Base-by-base conservation (phyloP, 2,329 filamentous ascomycete species). In the Nemania sp. region DNA sequence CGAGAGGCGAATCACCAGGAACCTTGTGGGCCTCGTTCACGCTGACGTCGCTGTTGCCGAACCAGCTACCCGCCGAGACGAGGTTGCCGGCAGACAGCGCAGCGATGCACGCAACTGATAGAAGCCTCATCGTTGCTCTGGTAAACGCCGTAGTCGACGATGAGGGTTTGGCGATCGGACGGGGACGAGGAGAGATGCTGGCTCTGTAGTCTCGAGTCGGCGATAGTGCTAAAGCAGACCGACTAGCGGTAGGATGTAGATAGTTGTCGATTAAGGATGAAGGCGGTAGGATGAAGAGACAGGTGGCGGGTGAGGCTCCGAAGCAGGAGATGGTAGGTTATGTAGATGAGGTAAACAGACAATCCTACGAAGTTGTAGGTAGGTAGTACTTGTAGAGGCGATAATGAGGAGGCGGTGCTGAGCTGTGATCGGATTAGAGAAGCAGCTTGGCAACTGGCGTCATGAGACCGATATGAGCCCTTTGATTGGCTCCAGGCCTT, bases 1-100 rank as follows among this genome's bases (percentile, higher is more conserved):
- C 80, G 61, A 99, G 83, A 32, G 95, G 94, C 73, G 94, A 97
- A 52, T 94, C 81, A 74, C 95, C 93, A 1, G 91, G 88, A 15
- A 97, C 90, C 66, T 87, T 83, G 75, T 84, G 80, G 47, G 84
- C 78, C 25, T 80, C 79, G 59, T 80, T 79, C 52, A 79, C 76
- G 59, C 81, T 75, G 59, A 81, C 76, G 65, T 81, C 78, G 72
- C 84, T 80, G 47, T 74, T 70, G 68, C 80, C 78, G 64, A 83
- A 83, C 71, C 78, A 76, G 71, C 74, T 75, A 65, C 78, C 81
- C 29, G 79, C 79, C 57, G 82, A 78, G 54, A 77, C 77, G 65
- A 80, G 70, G 63, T 58, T 60, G 46, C 66, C 57, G 54, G 70
- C 68, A 39, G 70, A 71, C 57, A 84, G 72, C 59, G 80, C 76